Evolutionary conservation across 192 early-diverging fungal species (phyloP).

Genomic region (Coemansia sp.): DNA sequence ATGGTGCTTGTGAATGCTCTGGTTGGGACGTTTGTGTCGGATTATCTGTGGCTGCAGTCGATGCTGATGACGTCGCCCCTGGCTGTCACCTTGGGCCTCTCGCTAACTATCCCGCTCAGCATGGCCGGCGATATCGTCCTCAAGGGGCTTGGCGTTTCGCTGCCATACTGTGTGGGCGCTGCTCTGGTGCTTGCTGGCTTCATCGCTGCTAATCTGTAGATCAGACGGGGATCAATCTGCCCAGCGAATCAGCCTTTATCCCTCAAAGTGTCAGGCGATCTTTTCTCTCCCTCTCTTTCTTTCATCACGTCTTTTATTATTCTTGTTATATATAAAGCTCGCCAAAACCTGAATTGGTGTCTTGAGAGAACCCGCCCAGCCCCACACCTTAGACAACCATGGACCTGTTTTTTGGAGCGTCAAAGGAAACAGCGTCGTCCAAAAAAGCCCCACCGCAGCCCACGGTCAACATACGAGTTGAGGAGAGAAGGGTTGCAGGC

Average conservation of each 20-base stretch:
- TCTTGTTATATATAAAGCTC: background rate
- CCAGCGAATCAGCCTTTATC: too few species aligned
- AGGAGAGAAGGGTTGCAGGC: slow-evolving; percentile 25
- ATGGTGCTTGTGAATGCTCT: slow-evolving; percentile 75
- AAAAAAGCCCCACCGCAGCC: slow-evolving; percentile 31
- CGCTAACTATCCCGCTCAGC: slow-evolving; percentile 74
- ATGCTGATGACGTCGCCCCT: slow-evolving; percentile 84
- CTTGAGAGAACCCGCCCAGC: background rate
- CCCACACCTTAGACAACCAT: slow-evolving; percentile 4
- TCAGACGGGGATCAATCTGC: too few species aligned
- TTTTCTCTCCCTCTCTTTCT: background rate
- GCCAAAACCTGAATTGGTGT: too few species aligned
- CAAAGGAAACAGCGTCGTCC: slow-evolving; percentile 11
- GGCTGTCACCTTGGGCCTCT: slow-evolving; percentile 76
- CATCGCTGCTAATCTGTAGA: slow-evolving; percentile 61
- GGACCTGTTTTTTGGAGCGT: slow-evolving; percentile 53
- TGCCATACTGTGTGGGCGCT: slow-evolving; percentile 68
- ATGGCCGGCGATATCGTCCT: slow-evolving; percentile 72
- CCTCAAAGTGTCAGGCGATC: too few species aligned
- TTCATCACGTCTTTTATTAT: background rate
- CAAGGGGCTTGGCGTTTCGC: slow-evolving; percentile 59
- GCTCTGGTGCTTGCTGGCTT: slow-evolving; percentile 69
- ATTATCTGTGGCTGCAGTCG: slow-evolving; percentile 76
- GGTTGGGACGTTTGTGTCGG: slow-evolving; percentile 79
- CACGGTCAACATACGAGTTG: slow-evolving; percentile 40